A percentile compares a stretch with the other conserved stretches of the same genome.
Conservation (phyloP, 169 alveolate genomes). For the Plasmodium malariae region DNA sequence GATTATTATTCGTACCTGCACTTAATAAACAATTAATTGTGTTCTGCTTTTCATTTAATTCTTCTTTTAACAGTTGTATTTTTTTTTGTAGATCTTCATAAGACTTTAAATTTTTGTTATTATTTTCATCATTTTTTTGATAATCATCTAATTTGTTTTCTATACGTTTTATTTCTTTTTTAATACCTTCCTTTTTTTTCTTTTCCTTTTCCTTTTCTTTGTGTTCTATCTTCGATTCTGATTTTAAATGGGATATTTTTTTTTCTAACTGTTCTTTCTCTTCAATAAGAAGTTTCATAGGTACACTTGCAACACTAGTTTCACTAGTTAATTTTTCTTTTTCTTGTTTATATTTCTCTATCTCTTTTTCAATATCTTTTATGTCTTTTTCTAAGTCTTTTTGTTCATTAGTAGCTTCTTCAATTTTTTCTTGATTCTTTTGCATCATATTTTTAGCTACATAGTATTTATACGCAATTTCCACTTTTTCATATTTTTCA, state of each 20-base stretch:
- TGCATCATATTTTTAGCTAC: slow-evolving; percentile 79
- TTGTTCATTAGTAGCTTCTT: slow-evolving; percentile 72
- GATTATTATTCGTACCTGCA: slow-evolving; percentile 59
- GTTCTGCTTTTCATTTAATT: slow-evolving; percentile 47
- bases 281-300: slow-evolving; percentile 70
- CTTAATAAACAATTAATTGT: slow-evolving; percentile 55
- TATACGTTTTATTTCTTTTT: slow-evolving; percentile 77
- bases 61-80: slow-evolving; percentile 50
- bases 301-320: slow-evolving; percentile 61
- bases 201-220: slow-evolving; percentile 78
- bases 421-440: slow-evolving; percentile 61
- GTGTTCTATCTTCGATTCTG: slow-evolving; percentile 65
- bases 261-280: slow-evolving; percentile 79
- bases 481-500: slow-evolving; percentile 78
- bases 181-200: slow-evolving; percentile 79
- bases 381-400: slow-evolving; percentile 54
- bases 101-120: slow-evolving; percentile 50
- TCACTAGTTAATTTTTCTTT: slow-evolving; percentile 78
- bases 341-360: slow-evolving; percentile 73
- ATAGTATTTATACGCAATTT: slow-evolving; percentile 82
- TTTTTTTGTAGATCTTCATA: slow-evolving; percentile 40
- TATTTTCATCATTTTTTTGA: slow-evolving; percentile 78
- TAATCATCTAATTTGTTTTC: slow-evolving; percentile 81
- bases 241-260: slow-evolving; percentile 50
- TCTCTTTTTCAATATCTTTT: slow-evolving; percentile 74